Conservation (phyloP, 768 basidiomycete species). For the Fomitopsis pulvina region DNA sequence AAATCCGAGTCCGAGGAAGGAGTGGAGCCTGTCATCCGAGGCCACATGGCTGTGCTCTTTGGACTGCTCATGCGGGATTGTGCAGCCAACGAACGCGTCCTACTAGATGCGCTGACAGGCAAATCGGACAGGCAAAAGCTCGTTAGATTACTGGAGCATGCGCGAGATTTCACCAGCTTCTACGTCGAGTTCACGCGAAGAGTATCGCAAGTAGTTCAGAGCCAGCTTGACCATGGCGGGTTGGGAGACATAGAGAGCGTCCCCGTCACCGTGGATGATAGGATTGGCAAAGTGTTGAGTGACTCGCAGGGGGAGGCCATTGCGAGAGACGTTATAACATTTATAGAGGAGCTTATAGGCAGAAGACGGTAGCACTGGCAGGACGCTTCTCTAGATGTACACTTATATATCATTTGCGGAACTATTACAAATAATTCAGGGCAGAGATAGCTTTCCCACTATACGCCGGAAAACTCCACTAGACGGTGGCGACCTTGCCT, state of each 20-base stretch:
- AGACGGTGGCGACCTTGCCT: neutral
- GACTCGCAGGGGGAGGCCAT: slow-evolving; percentile 24
- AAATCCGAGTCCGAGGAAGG: slow-evolving; percentile 23
- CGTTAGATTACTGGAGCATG: slow-evolving; percentile 27
- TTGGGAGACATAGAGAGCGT: slow-evolving; percentile 8
- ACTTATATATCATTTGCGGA: neutral
- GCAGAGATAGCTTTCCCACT: neutral
- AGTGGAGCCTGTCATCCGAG: slow-evolving; percentile 47
- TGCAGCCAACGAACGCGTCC: slow-evolving; percentile 24
- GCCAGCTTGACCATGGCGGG: slow-evolving; percentile 4
- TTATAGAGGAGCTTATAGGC: slow-evolving; percentile 33
- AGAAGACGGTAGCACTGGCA: neutral
- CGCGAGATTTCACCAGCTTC: slow-evolving; percentile 35
- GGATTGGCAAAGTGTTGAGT: slow-evolving; percentile 10
- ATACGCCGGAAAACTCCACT: neutral
- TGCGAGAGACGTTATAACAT: slow-evolving; percentile 39
- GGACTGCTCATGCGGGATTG: slow-evolving; percentile 39
- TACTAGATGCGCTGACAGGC: slow-evolving; percentile 32
- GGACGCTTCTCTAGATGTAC: neutral
- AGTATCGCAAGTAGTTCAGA: slow-evolving; percentile 16
- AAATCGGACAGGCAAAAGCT: slow-evolving; percentile 24
- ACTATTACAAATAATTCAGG: neutral
- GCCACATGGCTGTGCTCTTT: slow-evolving; percentile 72
- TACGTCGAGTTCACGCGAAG: slow-evolving; percentile 30
- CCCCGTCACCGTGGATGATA: neutral